Evolutionary conservation across 306 rosid species (phyloP).

Genomic region (Albizia julibrissin): DNA sequence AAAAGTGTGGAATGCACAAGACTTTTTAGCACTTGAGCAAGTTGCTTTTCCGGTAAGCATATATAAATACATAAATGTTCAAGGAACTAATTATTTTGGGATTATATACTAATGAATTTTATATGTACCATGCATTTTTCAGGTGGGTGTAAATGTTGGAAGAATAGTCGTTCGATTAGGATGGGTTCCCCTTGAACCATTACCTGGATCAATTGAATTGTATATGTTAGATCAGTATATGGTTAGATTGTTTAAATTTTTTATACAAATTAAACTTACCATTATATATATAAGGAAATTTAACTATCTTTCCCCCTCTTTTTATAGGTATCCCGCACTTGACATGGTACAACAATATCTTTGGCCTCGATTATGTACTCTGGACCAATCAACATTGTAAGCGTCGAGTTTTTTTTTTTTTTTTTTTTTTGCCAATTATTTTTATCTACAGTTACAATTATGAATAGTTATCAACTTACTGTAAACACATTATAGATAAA

Average conservation of each 20-base stretch:
- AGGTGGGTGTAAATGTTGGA: constrained; percentile 91
- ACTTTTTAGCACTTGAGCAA: constrained; percentile 63
- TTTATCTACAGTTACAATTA: not conserved
- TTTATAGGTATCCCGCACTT: constrained; percentile 54
- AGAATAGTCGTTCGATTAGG: constrained; percentile 76
- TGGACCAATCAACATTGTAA: constrained; percentile 58
- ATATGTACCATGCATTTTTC: not conserved
- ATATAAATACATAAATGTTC: not conserved
- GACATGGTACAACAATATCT: constrained; percentile 69
- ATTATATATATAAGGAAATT: not conserved
- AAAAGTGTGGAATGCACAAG: constrained; percentile 84
- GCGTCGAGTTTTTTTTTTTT: not conserved
- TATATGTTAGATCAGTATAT: constrained; percentile 65
- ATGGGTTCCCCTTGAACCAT: constrained; percentile 82
- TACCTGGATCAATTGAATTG: constrained; percentile 58
- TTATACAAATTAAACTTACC: not conserved
- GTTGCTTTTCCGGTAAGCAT: constrained; percentile 67
- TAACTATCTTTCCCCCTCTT: not conserved
- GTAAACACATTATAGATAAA: not conserved
- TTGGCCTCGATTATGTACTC: constrained; percentile 63
- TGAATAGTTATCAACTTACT: not conserved
- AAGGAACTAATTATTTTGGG: not conserved
- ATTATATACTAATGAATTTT: not conserved
- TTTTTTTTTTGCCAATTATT: constrained; percentile 51
- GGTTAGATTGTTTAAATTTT: not conserved